Evolutionary conservation across 768 basidiomycete genomes (phyloP).

Genomic region (Pholiota molesta): DNA sequence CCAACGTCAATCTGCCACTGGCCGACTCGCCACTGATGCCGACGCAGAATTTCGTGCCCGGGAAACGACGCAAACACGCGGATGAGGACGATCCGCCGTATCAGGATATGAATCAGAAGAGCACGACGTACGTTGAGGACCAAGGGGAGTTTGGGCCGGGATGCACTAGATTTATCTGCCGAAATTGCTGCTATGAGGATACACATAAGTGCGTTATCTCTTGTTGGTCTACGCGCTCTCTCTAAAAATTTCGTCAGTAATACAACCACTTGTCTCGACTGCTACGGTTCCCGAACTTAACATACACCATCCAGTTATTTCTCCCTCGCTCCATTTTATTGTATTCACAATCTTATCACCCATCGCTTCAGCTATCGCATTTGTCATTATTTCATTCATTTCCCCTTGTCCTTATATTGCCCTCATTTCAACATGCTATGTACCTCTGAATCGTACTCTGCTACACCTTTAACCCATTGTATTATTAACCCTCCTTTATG

Average conservation of each 20-base stretch:
- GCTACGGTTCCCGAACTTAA: constrained; percentile 28
- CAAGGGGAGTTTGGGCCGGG: constrained; percentile 32
- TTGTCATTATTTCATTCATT: neutral
- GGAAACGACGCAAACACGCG: constrained; percentile 30
- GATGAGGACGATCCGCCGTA: constrained; percentile 24
- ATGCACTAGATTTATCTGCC: constrained; percentile 45
- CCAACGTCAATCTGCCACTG: constrained; percentile 29
- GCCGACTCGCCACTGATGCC: constrained; percentile 5
- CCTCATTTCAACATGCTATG: neutral
- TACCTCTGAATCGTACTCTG: neutral
- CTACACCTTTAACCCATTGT: neutral
- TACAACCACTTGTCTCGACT: constrained; percentile 42
- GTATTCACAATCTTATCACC: neutral
- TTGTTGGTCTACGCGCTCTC: neutral
- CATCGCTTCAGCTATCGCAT: neutral
- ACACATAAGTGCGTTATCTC: constrained; percentile 36
- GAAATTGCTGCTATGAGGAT: constrained; percentile 48
- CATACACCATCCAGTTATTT: neutral
- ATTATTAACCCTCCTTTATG: neutral
- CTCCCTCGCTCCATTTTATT: neutral
- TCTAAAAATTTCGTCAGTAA: constrained; percentile 26
- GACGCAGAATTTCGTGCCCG: constrained; percentile 10
- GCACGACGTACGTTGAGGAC: constrained; percentile 6
- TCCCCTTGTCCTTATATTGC: neutral
- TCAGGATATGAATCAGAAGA: constrained; percentile 1